These are phyloP conservation scores for Cyberlindnera mrakii DNA, from an alignment of 805 yeast genomes.

Conservation along the genomic window DNA sequence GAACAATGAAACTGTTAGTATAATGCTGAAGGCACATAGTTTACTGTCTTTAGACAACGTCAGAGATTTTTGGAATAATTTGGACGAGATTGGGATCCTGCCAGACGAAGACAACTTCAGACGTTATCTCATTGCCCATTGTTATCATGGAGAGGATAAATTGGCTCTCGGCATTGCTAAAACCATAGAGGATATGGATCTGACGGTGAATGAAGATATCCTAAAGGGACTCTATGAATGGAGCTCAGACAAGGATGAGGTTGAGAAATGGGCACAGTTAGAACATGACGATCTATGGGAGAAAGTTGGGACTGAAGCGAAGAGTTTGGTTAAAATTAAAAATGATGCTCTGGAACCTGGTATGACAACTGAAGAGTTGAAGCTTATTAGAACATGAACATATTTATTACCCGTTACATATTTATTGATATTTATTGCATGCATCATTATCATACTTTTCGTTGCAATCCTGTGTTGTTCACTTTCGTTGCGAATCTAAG, in stretches of 20 bases:
- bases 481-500: constrained; percentile 86
- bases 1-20: constrained; percentile 57
- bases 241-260: constrained; percentile 22
- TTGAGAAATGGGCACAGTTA: constrained; percentile 31
- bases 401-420: neutral
- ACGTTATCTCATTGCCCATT: constrained; percentile 64
- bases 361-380: constrained; percentile 8
- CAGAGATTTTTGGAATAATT: constrained; percentile 53
- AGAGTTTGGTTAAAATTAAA: constrained; percentile 1
- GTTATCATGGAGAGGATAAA: constrained; percentile 54
- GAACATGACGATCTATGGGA: constrained; percentile 33
- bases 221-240: constrained; percentile 43
- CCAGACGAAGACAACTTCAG: constrained; percentile 48
- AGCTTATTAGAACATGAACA: constrained; percentile 9
- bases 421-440: constrained; percentile 9
- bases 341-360: constrained; percentile 9
- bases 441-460: neutral
- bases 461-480: constrained; percentile 41
- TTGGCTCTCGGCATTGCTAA: constrained; percentile 49
- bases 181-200: constrained; percentile 41
- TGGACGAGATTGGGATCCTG: constrained; percentile 40
- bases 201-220: constrained; percentile 37
- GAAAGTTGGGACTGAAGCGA: constrained; percentile 22
- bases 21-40: constrained; percentile 61
- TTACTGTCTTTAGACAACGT: constrained; percentile 48